These are phyloP conservation scores for Silene latifolia DNA, from an alignment of 148 eudicot genomes.

Conservation along the genomic window DNA sequence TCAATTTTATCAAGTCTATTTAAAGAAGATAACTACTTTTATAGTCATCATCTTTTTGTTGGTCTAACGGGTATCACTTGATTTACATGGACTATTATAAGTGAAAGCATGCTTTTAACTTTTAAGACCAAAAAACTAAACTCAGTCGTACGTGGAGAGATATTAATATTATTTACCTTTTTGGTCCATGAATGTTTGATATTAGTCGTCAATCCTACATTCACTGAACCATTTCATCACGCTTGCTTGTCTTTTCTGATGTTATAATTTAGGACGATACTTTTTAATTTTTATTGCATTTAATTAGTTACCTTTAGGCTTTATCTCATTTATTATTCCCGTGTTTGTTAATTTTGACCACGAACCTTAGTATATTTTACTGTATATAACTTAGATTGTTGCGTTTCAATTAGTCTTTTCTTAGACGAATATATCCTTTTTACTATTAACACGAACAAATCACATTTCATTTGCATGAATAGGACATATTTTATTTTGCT, in stretches of 20 bases:
- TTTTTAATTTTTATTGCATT: background rate
- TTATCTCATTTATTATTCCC: background rate
- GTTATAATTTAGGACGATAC: background rate
- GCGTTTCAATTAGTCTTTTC: too few relatives aligned
- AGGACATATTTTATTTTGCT: too few relatives aligned
- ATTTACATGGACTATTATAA: slow-evolving; percentile 1
- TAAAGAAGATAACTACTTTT: too few relatives aligned
- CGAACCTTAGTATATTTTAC: too few relatives aligned
- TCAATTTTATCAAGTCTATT: too few relatives aligned
- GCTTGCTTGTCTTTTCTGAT: background rate
- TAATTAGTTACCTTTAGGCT: background rate
- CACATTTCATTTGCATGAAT: too few relatives aligned
- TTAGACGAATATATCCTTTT: too few relatives aligned
- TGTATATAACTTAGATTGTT: too few relatives aligned
- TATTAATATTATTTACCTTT: too few relatives aligned
- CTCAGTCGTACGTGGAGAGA: background rate
- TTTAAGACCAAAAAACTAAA: background rate
- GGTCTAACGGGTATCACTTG: background rate
- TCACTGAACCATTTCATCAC: slow-evolving; percentile 5
- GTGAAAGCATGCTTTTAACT: background rate
- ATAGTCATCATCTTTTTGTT: too few relatives aligned
- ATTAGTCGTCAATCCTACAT: background rate
- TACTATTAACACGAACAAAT: too few relatives aligned
- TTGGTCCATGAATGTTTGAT: background rate
- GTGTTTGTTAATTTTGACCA: background rate